Evolutionary conservation across 73 alveolate genomes (phyloP), one percentile per base, ranked within the genome.

Genomic region (Breviolum minutum): DNA sequence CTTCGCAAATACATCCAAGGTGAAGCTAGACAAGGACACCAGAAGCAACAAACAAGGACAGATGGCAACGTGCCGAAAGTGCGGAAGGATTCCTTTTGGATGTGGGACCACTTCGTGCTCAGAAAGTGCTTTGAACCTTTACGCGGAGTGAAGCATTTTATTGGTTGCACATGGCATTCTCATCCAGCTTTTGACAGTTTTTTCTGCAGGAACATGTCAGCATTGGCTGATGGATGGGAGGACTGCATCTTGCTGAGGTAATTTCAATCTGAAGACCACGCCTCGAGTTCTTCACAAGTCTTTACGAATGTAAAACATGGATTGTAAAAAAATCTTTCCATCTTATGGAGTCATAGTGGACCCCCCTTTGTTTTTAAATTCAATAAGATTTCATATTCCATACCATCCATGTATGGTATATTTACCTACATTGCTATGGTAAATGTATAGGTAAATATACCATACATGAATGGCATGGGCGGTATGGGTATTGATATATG

Each of bases 181-280:
- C 54, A 3, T 40, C 29, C 66, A 9, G 7, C 16, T 1, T 20
- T 19, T 73, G 60, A 30, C 66, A 79, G 74, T 40, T 40, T 24
- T 40, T 10, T 14, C 54, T 48, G 71, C 76, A 86, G 94, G 94
- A 29, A 86, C 29, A 19, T 29, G 26, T 62, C 81, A 5, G 94
- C 62, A 29, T n/a, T 86, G 77, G 94, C 94, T 3, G 94, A 86
- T 61, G 94, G 94, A 61, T 86, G 94, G 94, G 94, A 86, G 94
- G 94, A 85, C 76, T 8, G 14, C 24, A 66, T 66, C 77, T 68
- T 2, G n/a, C 17, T 68, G 77, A 40, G 54, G 5, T 40, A n/a
- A n/a, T n/a, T n/a, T 0, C 54, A 40, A 40, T 40, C 54, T 40
- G 54, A 40, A 40, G 54, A 40, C 54, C 54, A 40, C 54, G 54